A percentile compares a stretch with the other conserved stretches of the same genome.
Evolutionary conservation across 257 asterid genomes (phyloP).

Genomic region (Fraxinus cuspidata): DNA sequence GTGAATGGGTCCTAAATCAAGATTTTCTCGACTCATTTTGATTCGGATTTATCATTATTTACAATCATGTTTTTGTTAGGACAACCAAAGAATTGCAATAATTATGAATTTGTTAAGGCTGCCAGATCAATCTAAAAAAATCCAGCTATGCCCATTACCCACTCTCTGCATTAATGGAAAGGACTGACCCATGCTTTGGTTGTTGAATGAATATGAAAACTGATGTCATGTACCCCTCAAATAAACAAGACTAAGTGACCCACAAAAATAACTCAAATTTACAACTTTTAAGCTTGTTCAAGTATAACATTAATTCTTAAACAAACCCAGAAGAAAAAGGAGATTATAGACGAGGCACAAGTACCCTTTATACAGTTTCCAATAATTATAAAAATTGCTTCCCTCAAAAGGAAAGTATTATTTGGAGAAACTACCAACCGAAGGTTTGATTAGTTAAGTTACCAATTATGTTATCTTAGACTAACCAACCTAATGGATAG

Average conservation of each 20-base stretch:
- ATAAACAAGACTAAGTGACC: constrained; percentile 8
- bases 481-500: constrained; percentile 23
- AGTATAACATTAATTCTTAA: background rate
- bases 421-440: background rate
- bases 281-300: background rate
- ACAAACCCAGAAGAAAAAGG: constrained; percentile 1
- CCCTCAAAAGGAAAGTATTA: constrained; percentile 49
- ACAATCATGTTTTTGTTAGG: constrained; percentile 21
- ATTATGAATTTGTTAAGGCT: constrained; percentile 20
- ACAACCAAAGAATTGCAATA: constrained; percentile 28
- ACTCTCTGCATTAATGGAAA: constrained; percentile 42
- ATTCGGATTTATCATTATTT: constrained; percentile 18
- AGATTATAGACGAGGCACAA: constrained; percentile 32
- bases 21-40: background rate
- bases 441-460: constrained; percentile 29
- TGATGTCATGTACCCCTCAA: constrained; percentile 26
- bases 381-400: constrained; percentile 28
- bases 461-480: constrained; percentile 32
- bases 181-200: constrained; percentile 47
- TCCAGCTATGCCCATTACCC: constrained; percentile 44
- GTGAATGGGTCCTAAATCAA: background rate
- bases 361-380: constrained; percentile 33
- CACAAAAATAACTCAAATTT: background rate
- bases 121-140: constrained; percentile 13
- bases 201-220: constrained; percentile 35